Evolutionary conservation across 2,329 filamentous ascomycete species (phyloP).

Genomic region (Trichoderma sp.): DNA sequence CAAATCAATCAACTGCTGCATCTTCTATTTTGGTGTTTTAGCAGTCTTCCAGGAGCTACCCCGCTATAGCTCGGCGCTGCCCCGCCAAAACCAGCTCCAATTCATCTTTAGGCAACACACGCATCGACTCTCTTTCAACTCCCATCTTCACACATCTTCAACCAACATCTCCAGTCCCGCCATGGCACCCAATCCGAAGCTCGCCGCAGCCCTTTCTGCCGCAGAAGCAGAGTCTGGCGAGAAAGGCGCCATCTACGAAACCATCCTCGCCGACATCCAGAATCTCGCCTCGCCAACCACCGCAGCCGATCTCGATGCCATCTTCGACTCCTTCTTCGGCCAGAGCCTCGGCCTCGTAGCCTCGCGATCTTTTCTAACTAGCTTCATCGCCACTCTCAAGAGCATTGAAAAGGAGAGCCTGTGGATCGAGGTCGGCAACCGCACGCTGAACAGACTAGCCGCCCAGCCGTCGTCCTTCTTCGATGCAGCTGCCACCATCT

Average conservation of each 20-base stretch:
- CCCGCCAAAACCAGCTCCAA: constrained; percentile 4
- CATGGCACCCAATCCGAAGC: constrained; percentile 44
- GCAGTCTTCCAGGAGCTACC: constrained; percentile 26
- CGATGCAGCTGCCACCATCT: constrained; percentile 79
- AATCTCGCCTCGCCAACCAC: constrained; percentile 42
- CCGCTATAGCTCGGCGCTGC: constrained; percentile 28
- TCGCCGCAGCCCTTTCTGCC: constrained; percentile 46
- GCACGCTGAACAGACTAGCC: constrained; percentile 67
- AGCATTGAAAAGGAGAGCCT: constrained; percentile 61
- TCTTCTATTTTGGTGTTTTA: background rate
- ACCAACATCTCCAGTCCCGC: background rate
- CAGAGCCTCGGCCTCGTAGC: constrained; percentile 75
- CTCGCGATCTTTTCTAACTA: constrained; percentile 67
- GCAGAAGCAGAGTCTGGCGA: constrained; percentile 42
- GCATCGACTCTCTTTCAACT: constrained; percentile 18
- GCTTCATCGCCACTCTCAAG: constrained; percentile 65
- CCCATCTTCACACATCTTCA: background rate
- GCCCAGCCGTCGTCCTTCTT: constrained; percentile 68
- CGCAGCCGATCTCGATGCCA: constrained; percentile 63
- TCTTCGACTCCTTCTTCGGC: constrained; percentile 66
- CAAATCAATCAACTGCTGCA: background rate
- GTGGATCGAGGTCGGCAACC: constrained; percentile 74
- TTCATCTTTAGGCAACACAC: background rate
- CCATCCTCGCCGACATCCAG: constrained; percentile 48
- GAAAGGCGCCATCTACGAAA: constrained; percentile 48